Percentiles rank a stretch among this genome's conserved stretches.
Evolutionary conservation across 1,284 basidiomycete genomes (phyloP).

Genomic region (Peniophora sp.): DNA sequence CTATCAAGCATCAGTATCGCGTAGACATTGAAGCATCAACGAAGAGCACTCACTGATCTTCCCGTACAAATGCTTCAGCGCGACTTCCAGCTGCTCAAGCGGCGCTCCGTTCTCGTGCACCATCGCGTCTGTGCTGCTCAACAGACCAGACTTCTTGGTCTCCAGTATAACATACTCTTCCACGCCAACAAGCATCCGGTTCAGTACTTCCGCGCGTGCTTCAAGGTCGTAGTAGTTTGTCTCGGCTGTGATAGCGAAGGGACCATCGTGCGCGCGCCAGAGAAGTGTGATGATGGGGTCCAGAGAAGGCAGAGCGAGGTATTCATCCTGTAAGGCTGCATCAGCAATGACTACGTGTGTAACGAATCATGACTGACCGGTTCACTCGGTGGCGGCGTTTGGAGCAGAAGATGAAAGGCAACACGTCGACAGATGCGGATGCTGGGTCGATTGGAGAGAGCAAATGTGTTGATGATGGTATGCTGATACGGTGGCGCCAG

Average conservation of each 20-base stretch:
- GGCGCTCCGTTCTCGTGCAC: constrained; percentile 19
- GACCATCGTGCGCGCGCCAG: constrained; percentile 8
- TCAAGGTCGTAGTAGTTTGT: constrained; percentile 58
- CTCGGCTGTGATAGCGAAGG: constrained; percentile 20
- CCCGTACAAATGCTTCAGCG: too few relatives aligned
- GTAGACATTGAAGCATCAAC: constrained; percentile 10
- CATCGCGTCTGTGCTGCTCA: constrained; percentile 9
- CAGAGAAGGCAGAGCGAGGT: constrained; percentile 37
- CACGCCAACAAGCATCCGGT: constrained; percentile 48
- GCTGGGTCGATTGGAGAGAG: constrained; percentile 19
- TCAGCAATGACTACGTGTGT: not conserved
- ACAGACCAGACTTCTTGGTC: constrained; percentile 11
- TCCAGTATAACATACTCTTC: constrained; percentile 47
- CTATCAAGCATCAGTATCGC: constrained; percentile 11
- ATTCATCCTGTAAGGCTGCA: constrained; percentile 19
- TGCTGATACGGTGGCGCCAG: too few relatives aligned
- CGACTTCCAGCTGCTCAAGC: constrained; percentile 6
- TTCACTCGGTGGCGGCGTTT: not conserved
- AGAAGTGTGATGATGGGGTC: constrained; percentile 28
- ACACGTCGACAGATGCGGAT: constrained; percentile 49
- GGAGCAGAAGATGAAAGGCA: constrained; percentile 33
- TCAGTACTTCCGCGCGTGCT: constrained; percentile 45
- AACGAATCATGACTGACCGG: too few relatives aligned
- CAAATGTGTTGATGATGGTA: too few relatives aligned
- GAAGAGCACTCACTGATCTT: too few relatives aligned